phyloP scores from a whole-genome alignment of 2,329 filamentous ascomycete genomes.

The Monascus ruber region DNA sequence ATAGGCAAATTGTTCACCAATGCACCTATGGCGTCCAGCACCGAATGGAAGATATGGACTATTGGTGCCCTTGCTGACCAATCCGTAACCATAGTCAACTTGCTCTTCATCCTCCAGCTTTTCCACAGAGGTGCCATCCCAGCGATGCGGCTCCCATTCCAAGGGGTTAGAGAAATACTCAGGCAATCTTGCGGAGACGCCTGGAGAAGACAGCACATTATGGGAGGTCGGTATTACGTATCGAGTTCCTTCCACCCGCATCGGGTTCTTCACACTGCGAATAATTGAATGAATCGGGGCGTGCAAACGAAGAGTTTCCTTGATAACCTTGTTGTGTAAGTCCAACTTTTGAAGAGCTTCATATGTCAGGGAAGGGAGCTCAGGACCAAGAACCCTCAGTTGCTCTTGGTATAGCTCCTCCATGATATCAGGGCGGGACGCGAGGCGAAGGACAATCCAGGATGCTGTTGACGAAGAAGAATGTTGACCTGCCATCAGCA shows the following conservation, averaged over 20 bases:
- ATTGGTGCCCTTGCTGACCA: slow-evolving; percentile 79
- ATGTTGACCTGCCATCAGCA: slow-evolving; percentile 87
- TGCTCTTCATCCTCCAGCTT: slow-evolving; percentile 55
- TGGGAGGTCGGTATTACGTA: slow-evolving; percentile 73
- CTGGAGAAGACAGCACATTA: slow-evolving; percentile 72
- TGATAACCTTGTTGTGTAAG: slow-evolving; percentile 73
- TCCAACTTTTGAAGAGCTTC: slow-evolving; percentile 69
- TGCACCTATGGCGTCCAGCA: slow-evolving; percentile 84
- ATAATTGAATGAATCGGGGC: slow-evolving; percentile 92
- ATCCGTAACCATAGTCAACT: slow-evolving; percentile 86
- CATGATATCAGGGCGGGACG: slow-evolving; percentile 64
- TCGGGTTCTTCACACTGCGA: slow-evolving; percentile 79
- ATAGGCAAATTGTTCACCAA: slow-evolving; percentile 94
- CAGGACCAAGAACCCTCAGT: slow-evolving; percentile 56
- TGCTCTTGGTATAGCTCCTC: slow-evolving; percentile 81
- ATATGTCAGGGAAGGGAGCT: slow-evolving; percentile 63
- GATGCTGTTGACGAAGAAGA: slow-evolving; percentile 73
- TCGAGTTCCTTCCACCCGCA: slow-evolving; percentile 70
- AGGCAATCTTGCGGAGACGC: slow-evolving; percentile 61
- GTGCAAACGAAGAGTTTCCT: slow-evolving; percentile 83
- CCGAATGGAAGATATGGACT: slow-evolving; percentile 93
- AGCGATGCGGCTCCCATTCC: slow-evolving; percentile 82
- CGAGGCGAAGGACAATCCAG: slow-evolving; percentile 76
- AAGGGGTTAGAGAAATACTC: slow-evolving; percentile 72
- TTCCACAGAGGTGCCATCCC: slow-evolving; percentile 51